phyloP scores from a whole-genome alignment of 345 rosid genomes.

The Salix suchowensis region DNA sequence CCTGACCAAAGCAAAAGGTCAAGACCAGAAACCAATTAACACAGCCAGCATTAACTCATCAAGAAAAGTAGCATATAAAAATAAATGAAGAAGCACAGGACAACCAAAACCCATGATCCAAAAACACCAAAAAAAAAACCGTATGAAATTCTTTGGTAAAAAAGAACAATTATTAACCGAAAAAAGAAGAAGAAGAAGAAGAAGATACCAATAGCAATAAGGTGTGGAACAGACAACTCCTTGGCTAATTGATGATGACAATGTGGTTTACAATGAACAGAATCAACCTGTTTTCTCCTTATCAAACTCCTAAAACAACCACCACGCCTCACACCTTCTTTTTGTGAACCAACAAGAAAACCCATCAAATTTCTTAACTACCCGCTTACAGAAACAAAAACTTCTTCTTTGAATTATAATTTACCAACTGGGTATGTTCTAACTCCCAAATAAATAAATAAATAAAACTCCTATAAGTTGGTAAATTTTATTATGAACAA shows the following conservation, averaged over 20 bases:
- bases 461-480: not conserved
- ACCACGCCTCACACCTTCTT: slow-evolving; percentile 19
- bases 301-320: slow-evolving; percentile 23
- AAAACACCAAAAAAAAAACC: not conserved
- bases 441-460: not conserved
- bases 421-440: not conserved
- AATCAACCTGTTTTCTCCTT: slow-evolving; percentile 35
- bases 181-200: not conserved
- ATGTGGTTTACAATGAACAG: slow-evolving; percentile 15
- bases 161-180: not conserved
- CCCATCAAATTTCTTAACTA: slow-evolving; percentile 15
- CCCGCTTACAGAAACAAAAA: not conserved
- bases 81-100: not conserved
- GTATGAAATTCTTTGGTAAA: too few relatives aligned
- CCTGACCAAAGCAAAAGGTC: not conserved
- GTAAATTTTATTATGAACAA: not conserved
- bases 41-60: not conserved
- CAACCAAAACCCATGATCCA: not conserved
- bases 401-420: not conserved
- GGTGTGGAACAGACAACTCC: slow-evolving; percentile 28
- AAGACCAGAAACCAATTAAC: not conserved
- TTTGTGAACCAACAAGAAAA: slow-evolving; percentile 18
- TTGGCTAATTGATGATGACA: slow-evolving; percentile 25
- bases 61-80: not conserved
- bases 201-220: slow-evolving; percentile 26